Evolutionary conservation across 1,284 basidiomycete species (phyloP).

Genomic region (Ganoderma lingzhi): DNA sequence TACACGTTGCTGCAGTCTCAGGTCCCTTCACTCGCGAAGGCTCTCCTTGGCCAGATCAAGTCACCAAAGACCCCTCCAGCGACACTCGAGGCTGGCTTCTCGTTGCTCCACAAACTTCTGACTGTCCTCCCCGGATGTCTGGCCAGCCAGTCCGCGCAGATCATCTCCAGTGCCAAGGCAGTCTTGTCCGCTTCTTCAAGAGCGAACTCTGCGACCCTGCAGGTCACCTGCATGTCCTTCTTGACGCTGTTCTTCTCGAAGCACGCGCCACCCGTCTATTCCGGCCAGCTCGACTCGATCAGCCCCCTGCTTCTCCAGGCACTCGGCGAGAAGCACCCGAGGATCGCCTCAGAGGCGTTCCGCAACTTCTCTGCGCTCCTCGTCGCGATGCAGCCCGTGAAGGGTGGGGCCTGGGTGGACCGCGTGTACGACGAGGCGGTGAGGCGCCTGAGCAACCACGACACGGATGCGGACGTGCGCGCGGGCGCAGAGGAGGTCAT

Average conservation of each 20-base stretch:
- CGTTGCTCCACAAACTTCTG: conserved; percentile 79
- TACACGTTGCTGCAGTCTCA: conserved; percentile 75
- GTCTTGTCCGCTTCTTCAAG: conserved; percentile 70
- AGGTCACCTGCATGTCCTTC: conserved; percentile 87
- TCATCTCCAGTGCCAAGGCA: conserved; percentile 68
- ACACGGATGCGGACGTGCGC: conserved; percentile 93
- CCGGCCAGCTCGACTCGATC: conserved; percentile 66
- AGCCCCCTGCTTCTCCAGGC: conserved; percentile 80
- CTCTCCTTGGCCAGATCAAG: conserved; percentile 85
- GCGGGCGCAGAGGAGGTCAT: conserved; percentile 84
- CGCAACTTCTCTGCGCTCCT: conserved; percentile 78
- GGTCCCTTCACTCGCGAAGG: conserved; percentile 82
- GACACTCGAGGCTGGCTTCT: conserved; percentile 88
- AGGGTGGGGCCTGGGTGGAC: conserved; percentile 67
- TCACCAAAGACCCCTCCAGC: conserved; percentile 81
- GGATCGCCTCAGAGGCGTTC: conserved; percentile 86
- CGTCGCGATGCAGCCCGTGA: conserved; percentile 68
- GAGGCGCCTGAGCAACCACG: conserved; percentile 75
- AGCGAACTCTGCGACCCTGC: conserved; percentile 76
- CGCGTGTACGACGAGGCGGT: conserved; percentile 80
- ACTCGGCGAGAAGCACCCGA: conserved; percentile 77
- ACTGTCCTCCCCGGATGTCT: conserved; percentile 87
- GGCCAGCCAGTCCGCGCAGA: conserved; percentile 70
- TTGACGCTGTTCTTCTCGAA: conserved; percentile 85
- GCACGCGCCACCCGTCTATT: conserved; percentile 77